Conservation (phyloP, 192 early-diverging fungal genomes). For the Cetraspora pellucida region DNA sequence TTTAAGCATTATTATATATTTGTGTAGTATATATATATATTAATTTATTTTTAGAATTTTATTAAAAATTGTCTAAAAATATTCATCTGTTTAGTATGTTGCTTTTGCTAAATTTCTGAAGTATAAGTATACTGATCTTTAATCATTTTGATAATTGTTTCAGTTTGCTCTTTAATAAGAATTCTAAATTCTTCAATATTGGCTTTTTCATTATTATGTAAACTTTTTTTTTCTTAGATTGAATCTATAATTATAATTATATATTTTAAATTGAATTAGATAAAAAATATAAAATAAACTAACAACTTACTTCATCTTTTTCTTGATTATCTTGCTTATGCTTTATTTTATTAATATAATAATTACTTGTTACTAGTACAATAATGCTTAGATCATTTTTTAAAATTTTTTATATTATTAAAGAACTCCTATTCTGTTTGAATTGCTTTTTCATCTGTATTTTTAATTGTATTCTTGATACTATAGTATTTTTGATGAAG, state of each 20-base stretch:
- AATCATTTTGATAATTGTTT: background rate
- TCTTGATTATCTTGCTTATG: background rate
- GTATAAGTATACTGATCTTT: background rate
- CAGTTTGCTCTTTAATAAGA: conserved; percentile 1
- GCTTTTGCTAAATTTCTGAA: background rate
- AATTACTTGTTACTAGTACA: background rate
- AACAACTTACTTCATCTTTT: background rate
- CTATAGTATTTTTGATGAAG: background rate
- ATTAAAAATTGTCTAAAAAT: background rate
- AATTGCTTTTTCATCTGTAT: background rate
- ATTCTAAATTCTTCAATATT: background rate
- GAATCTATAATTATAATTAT: background rate
- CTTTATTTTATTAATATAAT: too few relatives aligned
- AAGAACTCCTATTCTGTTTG: background rate
- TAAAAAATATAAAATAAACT: background rate
- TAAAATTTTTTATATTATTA: background rate
- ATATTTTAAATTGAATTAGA: background rate
- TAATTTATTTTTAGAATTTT: background rate
- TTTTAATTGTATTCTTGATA: too few relatives aligned
- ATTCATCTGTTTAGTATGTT: background rate
- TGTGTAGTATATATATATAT: too few relatives aligned
- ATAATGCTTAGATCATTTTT: background rate
- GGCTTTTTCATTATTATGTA: background rate
- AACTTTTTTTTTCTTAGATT: background rate
- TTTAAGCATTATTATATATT: too few relatives aligned